Base-by-base conservation (phyloP, 2,329 filamentous ascomycete species). In the Ciborinia camelliae region DNA sequence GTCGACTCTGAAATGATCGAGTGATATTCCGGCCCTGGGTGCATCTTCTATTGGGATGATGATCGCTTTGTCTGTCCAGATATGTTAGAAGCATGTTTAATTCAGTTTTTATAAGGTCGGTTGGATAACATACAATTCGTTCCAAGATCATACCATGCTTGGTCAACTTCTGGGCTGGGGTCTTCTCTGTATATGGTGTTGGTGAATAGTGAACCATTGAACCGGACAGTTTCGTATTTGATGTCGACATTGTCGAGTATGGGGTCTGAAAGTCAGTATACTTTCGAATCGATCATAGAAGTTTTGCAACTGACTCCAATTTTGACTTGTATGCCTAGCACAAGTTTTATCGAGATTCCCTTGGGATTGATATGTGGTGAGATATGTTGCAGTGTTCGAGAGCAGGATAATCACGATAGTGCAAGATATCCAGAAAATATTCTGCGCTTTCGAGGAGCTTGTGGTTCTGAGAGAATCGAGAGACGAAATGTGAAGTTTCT, bases 201-300 rank as follows among this genome's bases (percentile, higher is more conserved):
- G 35, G 59, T 62, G 3, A 62, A 53, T 5, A 62, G 47, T 39
- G 59, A 62, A 14, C 35, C 47, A 3, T 62, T 53, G 47, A 62
- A 62, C 23, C 68, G 72, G 39, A 79, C 74, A 0, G 71, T 71
- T 23, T 76, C 72, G 71, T 80, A 82, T 20, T 72, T 70, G 4
- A 81, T 75, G 23, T 75, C 71, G 4, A 82, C 73, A 7, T 81
- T 77, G 28, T 76, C 74, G 41, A 76, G 64, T 0, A 79, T 50
- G 0, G 77, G 77, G 5, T 77, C 68, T 70, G 7, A n/a, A 2
- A 28, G 5, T 50, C n/a, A 50, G 30, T 37, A 28, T 7, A 14
- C 9, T 12, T 26, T 37, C 20, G 10, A 7, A 26, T 3, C n/a
- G n/a, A 50, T 10, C 20, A 54, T 54, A n/a, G 37, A 37, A 20